Evolutionary conservation across 2,329 filamentous ascomycete genomes (phyloP), one percentile per base, ranked within the genome.

Genomic region (Dactylellina parvicollis): DNA sequence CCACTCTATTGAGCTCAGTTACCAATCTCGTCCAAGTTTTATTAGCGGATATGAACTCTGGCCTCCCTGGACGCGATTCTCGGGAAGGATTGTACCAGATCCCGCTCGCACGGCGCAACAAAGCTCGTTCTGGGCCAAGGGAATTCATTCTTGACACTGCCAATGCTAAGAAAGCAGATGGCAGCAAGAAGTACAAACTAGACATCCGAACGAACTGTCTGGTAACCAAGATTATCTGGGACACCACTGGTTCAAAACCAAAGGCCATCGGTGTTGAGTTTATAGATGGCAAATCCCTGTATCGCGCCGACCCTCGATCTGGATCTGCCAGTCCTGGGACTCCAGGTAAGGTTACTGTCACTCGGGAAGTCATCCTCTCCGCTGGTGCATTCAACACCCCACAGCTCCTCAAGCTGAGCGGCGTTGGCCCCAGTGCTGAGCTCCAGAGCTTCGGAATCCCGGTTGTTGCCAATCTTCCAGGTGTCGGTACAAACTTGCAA

Each of bases 401-500:
- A 2, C 70, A 76, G 47, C 59, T 78, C 5, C 64, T 78, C 3
- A 75, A 78, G 36, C 69, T 77, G 8, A 75, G 66, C 46, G 76
- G 77, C 22, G 71, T 78, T 40, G 77, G 77, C 14, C 64, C 74
- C 2, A 54, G 24, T 34, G 40, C 34, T 2, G 40, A 76, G 20
- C 62, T 77, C n/a, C 34, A 71, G 2, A 36, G 28, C n/a, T 67
- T 72, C 30, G 30, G 52, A 0, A 75, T 76, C 74, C 77, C 82
- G 1, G 80, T 86, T 0, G 75, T 88, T 16, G 81, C 84, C 2
- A 83, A 89, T 73, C 84, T 86, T 0, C 85, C 85, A 0, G 86
- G 88, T 46, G 87, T 91, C 2, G 88, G 88, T 3, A 85, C 84
- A 66, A 88, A 90, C 79, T 82, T 90, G 2, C 82, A 88, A 67